A percentile compares a stretch with the other conserved stretches of the same genome.
Evolutionary conservation across 139 green algal genomes (phyloP).

Genomic region (Chlorokybus atmophyticus): DNA sequence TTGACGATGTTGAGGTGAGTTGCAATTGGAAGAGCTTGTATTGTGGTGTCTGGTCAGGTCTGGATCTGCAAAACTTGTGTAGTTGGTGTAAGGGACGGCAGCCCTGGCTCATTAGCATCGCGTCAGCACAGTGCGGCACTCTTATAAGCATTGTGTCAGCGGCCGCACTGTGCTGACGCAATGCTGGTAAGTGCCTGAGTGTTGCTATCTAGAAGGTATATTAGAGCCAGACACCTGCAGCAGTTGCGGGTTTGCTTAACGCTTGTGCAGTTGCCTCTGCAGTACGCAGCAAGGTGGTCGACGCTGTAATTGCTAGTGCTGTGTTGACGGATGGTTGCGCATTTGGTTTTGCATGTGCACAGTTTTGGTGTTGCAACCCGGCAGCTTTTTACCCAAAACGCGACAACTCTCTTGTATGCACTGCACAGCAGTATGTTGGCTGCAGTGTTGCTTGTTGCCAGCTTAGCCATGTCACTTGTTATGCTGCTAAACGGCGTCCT

Average conservation of each 20-base stretch:
- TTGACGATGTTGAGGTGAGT: slow-evolving; percentile 86
- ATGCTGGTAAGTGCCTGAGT: neutral
- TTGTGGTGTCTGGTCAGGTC: neutral
- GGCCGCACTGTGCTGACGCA: neutral
- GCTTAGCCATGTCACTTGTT: slow-evolving; percentile 5
- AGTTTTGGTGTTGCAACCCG: neutral
- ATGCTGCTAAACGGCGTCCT: neutral
- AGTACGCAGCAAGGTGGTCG: no score
- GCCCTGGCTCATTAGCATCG: neutral
- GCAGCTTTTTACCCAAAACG: neutral
- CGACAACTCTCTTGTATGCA: neutral
- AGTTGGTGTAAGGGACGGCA: neutral
- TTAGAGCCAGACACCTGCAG: no score
- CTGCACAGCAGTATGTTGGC: neutral
- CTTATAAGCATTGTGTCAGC: neutral
- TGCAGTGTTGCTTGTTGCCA: neutral
- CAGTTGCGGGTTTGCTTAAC: no score
- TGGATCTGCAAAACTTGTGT: neutral
- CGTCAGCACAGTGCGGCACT: neutral
- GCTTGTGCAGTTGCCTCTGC: no score
- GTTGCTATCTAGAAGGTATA: no score
- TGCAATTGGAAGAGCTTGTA: neutral
- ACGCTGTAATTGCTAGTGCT: no score
- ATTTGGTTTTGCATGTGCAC: neutral
- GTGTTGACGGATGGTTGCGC: no score